Conservation (phyloP, 805 yeast genomes). For the Zygosaccharomyces lentus region DNA sequence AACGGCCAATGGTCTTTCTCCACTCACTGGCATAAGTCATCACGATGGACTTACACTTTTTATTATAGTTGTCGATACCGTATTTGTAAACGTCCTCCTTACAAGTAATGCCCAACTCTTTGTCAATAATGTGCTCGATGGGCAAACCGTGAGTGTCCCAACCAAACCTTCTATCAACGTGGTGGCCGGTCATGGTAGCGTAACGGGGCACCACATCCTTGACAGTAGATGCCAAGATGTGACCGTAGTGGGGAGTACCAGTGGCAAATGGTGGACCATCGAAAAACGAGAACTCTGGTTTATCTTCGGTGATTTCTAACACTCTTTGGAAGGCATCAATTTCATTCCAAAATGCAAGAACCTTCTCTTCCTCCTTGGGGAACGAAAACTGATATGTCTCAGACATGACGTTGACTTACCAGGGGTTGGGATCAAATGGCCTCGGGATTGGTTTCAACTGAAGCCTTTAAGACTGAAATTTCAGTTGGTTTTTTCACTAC, state of each 20-base stretch:
- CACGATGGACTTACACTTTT: constrained; percentile 92
- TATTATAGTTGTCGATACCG: constrained; percentile 93
- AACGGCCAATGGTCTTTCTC: constrained; percentile 87
- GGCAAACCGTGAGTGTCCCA: constrained; percentile 99
- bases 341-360: constrained; percentile 78
- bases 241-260: constrained; percentile 99
- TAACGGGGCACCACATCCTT: constrained; percentile 97
- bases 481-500: neutral
- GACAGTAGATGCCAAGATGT: constrained; percentile 91
- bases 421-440: neutral
- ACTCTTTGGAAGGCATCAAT: constrained; percentile 91
- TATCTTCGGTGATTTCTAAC: constrained; percentile 74
- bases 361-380: constrained; percentile 84
- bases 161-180: constrained; percentile 96
- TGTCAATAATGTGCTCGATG: constrained; percentile 97
- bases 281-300: constrained; percentile 85
- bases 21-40: constrained; percentile 96
- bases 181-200: constrained; percentile 95
- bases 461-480: neutral
- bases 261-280: constrained; percentile 99
- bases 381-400: constrained; percentile 55
- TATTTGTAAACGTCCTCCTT: constrained; percentile 90
- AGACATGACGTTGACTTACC: constrained; percentile 29
- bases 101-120: constrained; percentile 87
- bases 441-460: neutral